Evolutionary conservation across 495 filamentous ascomycete species (phyloP), one percentile per base, ranked within the genome.

Genomic region (Trichoderma reesei): DNA sequence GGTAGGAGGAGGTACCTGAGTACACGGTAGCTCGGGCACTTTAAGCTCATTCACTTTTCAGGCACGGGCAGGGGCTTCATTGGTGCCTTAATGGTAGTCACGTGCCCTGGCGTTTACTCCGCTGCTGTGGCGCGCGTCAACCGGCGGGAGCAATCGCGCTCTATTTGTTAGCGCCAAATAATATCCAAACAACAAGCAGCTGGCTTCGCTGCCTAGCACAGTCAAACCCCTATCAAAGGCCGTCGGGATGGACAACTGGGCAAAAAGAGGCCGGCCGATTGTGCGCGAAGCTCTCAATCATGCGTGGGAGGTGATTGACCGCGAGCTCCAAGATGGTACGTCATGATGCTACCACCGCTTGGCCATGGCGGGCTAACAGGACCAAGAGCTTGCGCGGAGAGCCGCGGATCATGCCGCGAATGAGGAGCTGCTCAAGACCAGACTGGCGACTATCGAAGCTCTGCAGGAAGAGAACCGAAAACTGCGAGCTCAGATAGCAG

Each of bases 271-370:
- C 41, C 72, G 70, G 54, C 72, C 72, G 54, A 70, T 70, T 56
- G 67, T 82, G 20, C 66, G 78, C 38, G 73, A 74, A 37, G 76
- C 78, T 18, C 67, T 82, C 8, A 66, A 73, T 36, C 68, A 68
- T 34, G 74, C 67, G 1, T 80, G 74, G 64, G 75, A 80, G 65
- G 63, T 65, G 34, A 69, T 80, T 63, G 72, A 70, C 48, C 67
- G 66, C 2, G 70, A 75, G 38, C 67, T 81, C 46, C 64, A 66
- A 60, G 68, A 64, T 37, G 74, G 79, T 79, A 64, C 18, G 75
- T 72, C 11, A 6, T 18, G 5, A 5, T 37, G 9, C 8, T 7
- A 36, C 31, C 59, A 13, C 13, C 11, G 3, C 34, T 34, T 7
- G 33, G 14, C 18, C 4, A 41, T 26, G 59, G 38, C 36, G 14